Evolutionary conservation across 305 asterid genomes (phyloP), one percentile per base, ranked within the genome.

Genomic region (Nicotiana rustica): DNA sequence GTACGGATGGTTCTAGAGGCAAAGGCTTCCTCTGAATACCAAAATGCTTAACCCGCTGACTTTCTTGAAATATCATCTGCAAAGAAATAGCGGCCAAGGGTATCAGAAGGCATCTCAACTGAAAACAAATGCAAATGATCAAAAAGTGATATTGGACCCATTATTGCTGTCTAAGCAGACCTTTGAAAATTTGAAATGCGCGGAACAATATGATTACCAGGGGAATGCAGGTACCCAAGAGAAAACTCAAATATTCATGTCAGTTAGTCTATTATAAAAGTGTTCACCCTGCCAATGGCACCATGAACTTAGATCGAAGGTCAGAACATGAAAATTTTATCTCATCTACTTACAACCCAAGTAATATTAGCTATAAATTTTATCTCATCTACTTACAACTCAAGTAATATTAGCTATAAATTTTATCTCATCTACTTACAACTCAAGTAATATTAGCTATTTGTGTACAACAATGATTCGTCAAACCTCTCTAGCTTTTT

Each of bases 11-110:
- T 88, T 96, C 99, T 75, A 96, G 91, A 83, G 99, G 99, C 84
- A 96, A 88, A 49, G 98, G 97, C 91, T 92, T 96, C 90, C 97
- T 92, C 91, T 93, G 98, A 86, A 96, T 95, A 83, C 96, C 98
- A 70, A 95, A 96, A 88, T 92, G 97, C 90, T 92, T 96, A 73
- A 88, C 88, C 81, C 83, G 89, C 78, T 92, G 91, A 82, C 96
- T 86, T 86, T 93, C 98, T 92, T 96, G 98, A 86, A 95, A 96
- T 81, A 92, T 92, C 90, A 91, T 89, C 99, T 96, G 92, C 87
- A 84, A 82, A 35, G 80, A 75, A 75, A 75, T 52, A 25, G 65
- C 14, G 47, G 29, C 47, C 80, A 15, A 29, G 9, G 15, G 29
- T 29, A 25, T 52, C 29, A 52, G 62, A 49, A 25, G 80, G 65